These are phyloP conservation scores for Suhomyces bolitotheri DNA, from an alignment of 1,139 yeast genomes.

Conservation along the genomic window DNA sequence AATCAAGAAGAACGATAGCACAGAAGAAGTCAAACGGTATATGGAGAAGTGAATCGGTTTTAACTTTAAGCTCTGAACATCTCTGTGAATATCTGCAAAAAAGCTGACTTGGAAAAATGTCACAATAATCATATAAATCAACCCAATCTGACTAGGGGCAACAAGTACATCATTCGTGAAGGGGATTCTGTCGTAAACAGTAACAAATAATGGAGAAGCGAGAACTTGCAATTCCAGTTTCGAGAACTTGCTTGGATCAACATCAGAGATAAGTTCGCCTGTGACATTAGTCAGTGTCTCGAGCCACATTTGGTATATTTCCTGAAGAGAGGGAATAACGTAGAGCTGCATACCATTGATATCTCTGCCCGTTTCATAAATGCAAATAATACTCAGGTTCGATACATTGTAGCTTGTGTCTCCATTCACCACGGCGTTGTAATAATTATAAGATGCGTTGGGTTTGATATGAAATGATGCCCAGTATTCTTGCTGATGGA, in stretches of 20 bases:
- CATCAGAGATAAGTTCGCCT: slow-evolving; percentile 7
- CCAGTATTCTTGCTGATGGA: slow-evolving; percentile 52
- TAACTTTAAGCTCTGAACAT: slow-evolving; percentile 23
- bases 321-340: slow-evolving; percentile 26
- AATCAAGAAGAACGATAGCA: slow-evolving; percentile 34
- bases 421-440: slow-evolving; percentile 28
- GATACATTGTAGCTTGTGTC: slow-evolving; percentile 30
- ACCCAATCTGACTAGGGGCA: slow-evolving; percentile 75
- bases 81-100: slow-evolving; percentile 15
- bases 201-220: slow-evolving; percentile 39
- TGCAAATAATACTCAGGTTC: slow-evolving; percentile 24
- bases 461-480: slow-evolving; percentile 40
- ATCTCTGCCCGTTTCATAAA: slow-evolving; percentile 48
- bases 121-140: slow-evolving; percentile 70
- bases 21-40: slow-evolving; percentile 33
- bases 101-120: slow-evolving; percentile 42
- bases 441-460: slow-evolving; percentile 29
- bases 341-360: slow-evolving; percentile 30
- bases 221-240: slow-evolving; percentile 22
- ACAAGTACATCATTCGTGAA: slow-evolving; percentile 48
- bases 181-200: slow-evolving; percentile 51
- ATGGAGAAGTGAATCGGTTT: slow-evolving; percentile 31
- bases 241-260: slow-evolving; percentile 14
- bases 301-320: slow-evolving; percentile 24
- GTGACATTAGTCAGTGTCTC: slow-evolving; percentile 12